Conservation (phyloP, 495 filamentous ascomycete species). For the Ramalina intermedia region DNA sequence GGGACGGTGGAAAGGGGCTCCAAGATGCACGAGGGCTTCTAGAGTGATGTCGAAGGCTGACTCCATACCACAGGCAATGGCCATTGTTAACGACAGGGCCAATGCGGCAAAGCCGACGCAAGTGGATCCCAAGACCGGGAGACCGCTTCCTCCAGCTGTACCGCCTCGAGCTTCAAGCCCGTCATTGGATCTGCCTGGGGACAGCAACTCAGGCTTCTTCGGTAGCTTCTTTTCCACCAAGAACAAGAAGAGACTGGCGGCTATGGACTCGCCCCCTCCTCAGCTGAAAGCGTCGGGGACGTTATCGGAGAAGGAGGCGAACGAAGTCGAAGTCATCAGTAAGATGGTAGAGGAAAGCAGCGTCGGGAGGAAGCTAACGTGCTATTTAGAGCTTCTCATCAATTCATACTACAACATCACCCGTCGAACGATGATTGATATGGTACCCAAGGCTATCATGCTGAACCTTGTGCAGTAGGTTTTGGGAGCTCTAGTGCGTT, state of each 20-base stretch:
- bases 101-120: slow-evolving; percentile 72
- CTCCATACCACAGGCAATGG: slow-evolving; percentile 56
- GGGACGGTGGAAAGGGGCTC: no score
- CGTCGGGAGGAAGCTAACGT: slow-evolving; percentile 7
- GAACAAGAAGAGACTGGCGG: slow-evolving; percentile 99
- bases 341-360: slow-evolving; percentile 24
- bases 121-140: slow-evolving; percentile 97
- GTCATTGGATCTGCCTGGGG: slow-evolving; percentile 37
- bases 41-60: not conserved
- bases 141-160: slow-evolving; percentile 58
- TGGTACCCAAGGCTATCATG: slow-evolving; percentile 99
- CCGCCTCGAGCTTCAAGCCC: slow-evolving; percentile 58
- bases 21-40: no score
- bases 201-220: slow-evolving; percentile 69
- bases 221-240: slow-evolving; percentile 94
- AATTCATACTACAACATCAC: slow-evolving; percentile 97
- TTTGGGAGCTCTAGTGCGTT: not conserved
- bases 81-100: slow-evolving; percentile 87
- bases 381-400: slow-evolving; percentile 67
- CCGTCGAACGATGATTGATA: slow-evolving; percentile 96
- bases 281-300: slow-evolving; percentile 86
- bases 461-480: slow-evolving; percentile 85
- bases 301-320: slow-evolving; percentile 77
- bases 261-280: slow-evolving; percentile 91
- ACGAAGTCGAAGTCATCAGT: slow-evolving; percentile 99